A percentile compares a stretch with the other conserved stretches of the same genome.
phyloP scores from a whole-genome alignment of 2,329 filamentous ascomycete genomes.

The Xylariaceae sp. region DNA sequence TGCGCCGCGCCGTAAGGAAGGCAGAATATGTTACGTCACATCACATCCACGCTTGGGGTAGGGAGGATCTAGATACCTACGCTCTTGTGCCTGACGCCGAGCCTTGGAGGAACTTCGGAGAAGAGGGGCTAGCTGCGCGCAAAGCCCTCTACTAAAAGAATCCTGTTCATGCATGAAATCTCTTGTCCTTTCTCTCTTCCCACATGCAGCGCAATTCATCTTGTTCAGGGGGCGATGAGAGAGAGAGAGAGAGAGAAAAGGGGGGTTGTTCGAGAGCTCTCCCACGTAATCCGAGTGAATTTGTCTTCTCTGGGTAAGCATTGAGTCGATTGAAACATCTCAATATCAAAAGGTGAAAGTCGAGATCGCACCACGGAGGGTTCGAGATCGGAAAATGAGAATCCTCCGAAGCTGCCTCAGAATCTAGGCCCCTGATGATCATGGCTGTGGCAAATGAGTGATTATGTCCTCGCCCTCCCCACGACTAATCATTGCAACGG shows the following conservation, averaged over 20 bases:
- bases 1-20: not conserved
- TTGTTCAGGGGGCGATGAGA: not conserved
- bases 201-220: not conserved
- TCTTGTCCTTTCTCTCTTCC: not conserved
- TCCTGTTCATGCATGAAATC: not conserved
- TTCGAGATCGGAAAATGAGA: not conserved
- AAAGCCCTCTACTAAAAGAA: slow-evolving; percentile 3
- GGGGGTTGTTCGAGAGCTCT: too few relatives aligned
- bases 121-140: not conserved
- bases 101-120: slow-evolving; percentile 2
- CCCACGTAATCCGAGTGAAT: too few relatives aligned
- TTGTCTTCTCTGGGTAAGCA: not conserved
- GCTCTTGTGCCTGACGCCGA: slow-evolving; percentile 3
- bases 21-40: not conserved
- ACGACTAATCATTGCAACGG: not conserved
- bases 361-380: not conserved
- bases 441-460: not conserved
- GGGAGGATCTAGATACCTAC: not conserved
- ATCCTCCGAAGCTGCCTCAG: not conserved
- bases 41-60: not conserved
- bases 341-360: not conserved
- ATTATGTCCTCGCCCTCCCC: not conserved
- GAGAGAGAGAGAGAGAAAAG: too few relatives aligned
- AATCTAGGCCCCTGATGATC: not conserved
- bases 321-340: not conserved